Conservation (phyloP, 1,284 basidiomycete genomes). For the Irpex sp. region DNA sequence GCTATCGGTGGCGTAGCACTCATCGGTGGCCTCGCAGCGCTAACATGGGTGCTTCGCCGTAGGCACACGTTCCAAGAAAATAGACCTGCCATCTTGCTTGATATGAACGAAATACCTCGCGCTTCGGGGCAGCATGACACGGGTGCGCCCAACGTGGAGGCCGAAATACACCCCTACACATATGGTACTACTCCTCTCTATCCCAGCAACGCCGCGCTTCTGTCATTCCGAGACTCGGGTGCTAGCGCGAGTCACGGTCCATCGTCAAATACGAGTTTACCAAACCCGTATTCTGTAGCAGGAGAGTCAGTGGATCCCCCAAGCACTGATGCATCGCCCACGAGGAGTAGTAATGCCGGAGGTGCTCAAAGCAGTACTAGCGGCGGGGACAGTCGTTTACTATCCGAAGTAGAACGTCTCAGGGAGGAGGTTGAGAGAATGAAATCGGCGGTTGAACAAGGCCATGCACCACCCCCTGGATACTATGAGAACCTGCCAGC, state of each 20-base stretch:
- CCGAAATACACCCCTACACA: background rate
- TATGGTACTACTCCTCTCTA: background rate
- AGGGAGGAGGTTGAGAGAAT: background rate
- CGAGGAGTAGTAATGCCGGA: background rate
- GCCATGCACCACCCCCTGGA: background rate
- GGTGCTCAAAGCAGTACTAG: background rate
- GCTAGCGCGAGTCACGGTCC: background rate
- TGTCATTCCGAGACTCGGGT: background rate
- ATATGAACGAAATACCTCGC: background rate
- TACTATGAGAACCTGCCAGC: background rate
- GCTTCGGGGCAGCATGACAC: background rate
- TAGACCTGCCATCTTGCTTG: background rate
- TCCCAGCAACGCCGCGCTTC: background rate
- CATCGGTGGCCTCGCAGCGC: background rate
- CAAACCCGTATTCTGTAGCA: background rate
- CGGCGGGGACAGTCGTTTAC: background rate
- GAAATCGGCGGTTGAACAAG: background rate
- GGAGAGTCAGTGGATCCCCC: background rate
- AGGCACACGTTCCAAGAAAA: no score
- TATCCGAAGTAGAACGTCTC: background rate
- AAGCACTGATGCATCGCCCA: background rate
- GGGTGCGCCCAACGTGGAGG: background rate
- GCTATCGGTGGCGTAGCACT: background rate
- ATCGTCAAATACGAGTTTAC: background rate
- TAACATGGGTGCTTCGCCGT: background rate